Conservation (phyloP, 441 rosid species). For the Pelargonium fulgidum region DNA sequence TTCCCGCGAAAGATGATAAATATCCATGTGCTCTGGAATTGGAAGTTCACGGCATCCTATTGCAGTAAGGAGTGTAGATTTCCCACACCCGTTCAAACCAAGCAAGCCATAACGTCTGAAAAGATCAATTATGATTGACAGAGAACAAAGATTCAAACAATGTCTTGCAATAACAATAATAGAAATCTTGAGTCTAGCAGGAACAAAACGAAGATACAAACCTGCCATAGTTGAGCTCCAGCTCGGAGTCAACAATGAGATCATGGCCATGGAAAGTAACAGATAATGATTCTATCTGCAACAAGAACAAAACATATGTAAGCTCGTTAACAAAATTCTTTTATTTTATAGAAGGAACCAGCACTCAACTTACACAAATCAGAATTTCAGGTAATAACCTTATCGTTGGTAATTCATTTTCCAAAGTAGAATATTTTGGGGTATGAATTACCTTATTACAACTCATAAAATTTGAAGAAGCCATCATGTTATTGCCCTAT, state of each 20-base stretch:
- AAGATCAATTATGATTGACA: not conserved
- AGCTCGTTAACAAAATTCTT: not conserved
- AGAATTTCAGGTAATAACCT: too few relatives aligned
- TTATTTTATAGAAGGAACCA: not conserved
- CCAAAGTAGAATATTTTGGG: too few relatives aligned
- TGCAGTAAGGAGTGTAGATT: conserved; percentile 80
- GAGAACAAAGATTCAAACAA: not conserved
- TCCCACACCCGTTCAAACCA: conserved; percentile 94
- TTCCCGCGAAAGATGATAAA: conserved; percentile 72
- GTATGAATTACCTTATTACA: too few relatives aligned
- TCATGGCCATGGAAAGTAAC: conserved; percentile 94
- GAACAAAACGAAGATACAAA: conserved; percentile 15
- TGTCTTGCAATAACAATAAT: not conserved
- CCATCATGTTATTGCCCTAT: too few relatives aligned
- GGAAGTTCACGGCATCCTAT: conserved; percentile 82
- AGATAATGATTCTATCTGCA: conserved; percentile 88
- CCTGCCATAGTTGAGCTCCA: conserved; percentile 98
- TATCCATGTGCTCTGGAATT: conserved; percentile 92
- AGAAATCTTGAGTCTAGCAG: not conserved
- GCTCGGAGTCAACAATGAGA: conserved; percentile 74
- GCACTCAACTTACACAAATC: not conserved
- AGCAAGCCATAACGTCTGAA: conserved; percentile 89
- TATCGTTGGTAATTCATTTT: too few relatives aligned
- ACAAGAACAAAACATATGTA: conserved; percentile 5
- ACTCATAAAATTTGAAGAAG: too few relatives aligned